phyloP scores from a whole-genome alignment of 1,284 basidiomycete genomes.

The Agaricales sp. region DNA sequence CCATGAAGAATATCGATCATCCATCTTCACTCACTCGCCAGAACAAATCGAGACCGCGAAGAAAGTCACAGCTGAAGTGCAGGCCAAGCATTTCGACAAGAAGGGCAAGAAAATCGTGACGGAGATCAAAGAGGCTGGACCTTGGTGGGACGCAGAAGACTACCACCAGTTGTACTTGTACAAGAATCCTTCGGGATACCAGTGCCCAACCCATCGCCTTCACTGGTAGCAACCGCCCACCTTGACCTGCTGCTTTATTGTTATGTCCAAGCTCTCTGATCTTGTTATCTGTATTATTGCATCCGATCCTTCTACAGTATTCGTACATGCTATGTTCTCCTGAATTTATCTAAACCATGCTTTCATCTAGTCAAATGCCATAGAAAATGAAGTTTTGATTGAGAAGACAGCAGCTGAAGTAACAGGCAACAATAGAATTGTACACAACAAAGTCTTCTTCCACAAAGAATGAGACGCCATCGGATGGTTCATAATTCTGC shows the following conservation, averaged over 20 bases:
- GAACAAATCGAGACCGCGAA: constrained; percentile 73
- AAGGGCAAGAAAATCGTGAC: constrained; percentile 75
- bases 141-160: constrained; percentile 79
- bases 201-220: constrained; percentile 36
- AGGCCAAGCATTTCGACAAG: constrained; percentile 74
- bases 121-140: constrained; percentile 49
- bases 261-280: too few species aligned
- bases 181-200: constrained; percentile 42
- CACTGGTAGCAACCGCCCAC: constrained; percentile 35
- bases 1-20: constrained; percentile 80
- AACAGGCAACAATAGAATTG: too few species aligned
- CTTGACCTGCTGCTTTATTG: too few species aligned
- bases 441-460: background rate
- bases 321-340: too few species aligned
- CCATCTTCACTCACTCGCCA: constrained; percentile 75
- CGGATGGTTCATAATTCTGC: background rate
- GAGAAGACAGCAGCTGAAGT: too few species aligned
- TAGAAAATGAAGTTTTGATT: too few species aligned
- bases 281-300: too few species aligned
- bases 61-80: constrained; percentile 77
- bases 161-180: constrained; percentile 84
- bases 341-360: too few species aligned
- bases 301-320: too few species aligned
- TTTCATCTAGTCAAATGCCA: too few species aligned
- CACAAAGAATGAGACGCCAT: background rate